Conservation (phyloP, 768 basidiomycete species). For the Amanita jacksonii region DNA sequence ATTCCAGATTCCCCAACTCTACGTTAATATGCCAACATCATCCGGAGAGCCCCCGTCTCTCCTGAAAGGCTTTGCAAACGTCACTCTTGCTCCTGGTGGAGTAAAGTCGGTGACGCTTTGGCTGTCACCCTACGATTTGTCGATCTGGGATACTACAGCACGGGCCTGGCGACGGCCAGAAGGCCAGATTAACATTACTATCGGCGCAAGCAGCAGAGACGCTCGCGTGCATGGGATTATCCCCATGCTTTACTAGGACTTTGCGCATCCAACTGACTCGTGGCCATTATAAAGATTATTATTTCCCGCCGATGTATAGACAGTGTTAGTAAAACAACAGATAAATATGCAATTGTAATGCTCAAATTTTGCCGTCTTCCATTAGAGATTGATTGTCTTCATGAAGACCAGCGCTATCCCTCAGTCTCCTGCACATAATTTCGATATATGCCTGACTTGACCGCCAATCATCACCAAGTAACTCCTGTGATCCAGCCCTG, state of each 20-base stretch:
- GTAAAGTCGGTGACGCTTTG: slow-evolving; percentile 38
- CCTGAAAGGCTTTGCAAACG: slow-evolving; percentile 60
- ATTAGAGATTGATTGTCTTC: slow-evolving; percentile 18
- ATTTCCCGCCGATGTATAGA: too few relatives aligned
- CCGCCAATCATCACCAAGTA: slow-evolving; percentile 44
- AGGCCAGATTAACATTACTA: slow-evolving; percentile 50
- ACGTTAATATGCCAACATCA: slow-evolving; percentile 54
- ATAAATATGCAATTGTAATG: too few relatives aligned
- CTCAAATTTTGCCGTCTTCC: not conserved
- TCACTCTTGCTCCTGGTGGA: slow-evolving; percentile 39
- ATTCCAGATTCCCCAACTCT: slow-evolving; percentile 60
- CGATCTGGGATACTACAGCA: slow-evolving; percentile 62
- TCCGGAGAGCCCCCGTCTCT: slow-evolving; percentile 65
- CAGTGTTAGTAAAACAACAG: too few relatives aligned
- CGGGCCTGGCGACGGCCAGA: slow-evolving; percentile 71
- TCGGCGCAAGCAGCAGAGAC: slow-evolving; percentile 66
- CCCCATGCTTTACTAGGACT: too few relatives aligned
- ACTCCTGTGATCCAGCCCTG: slow-evolving; percentile 31
- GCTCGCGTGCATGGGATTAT: slow-evolving; percentile 38
- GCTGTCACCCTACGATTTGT: slow-evolving; percentile 61
- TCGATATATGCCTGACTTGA: slow-evolving; percentile 64
- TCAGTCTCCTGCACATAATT: slow-evolving; percentile 63
- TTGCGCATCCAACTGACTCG: too few relatives aligned
- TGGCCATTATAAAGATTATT: too few relatives aligned
- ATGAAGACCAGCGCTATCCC: slow-evolving; percentile 52